A percentile compares a stretch with the other conserved stretches of the same genome.
Conservation (phyloP, 345 rosid genomes). For the Erucastrum elatum region DNA sequence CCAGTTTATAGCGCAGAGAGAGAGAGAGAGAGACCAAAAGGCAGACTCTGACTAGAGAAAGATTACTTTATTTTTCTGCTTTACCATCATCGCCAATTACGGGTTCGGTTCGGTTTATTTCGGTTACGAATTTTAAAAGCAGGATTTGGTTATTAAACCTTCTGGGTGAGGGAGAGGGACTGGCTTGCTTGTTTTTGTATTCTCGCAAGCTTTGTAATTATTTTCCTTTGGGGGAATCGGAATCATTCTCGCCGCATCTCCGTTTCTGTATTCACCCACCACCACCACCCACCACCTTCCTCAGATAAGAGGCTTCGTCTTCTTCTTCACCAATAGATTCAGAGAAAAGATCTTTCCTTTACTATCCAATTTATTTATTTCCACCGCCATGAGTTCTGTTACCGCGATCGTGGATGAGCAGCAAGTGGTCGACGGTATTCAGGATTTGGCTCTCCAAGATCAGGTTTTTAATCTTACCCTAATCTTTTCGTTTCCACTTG, state of each 20-base stretch:
- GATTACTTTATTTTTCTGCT: constrained; percentile 13
- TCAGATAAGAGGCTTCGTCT: constrained; percentile 12
- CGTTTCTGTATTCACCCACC: constrained; percentile 1
- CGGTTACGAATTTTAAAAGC: neutral
- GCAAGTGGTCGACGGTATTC: constrained; percentile 29
- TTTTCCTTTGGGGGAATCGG: constrained; percentile 17
- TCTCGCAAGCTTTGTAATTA: too few relatives aligned
- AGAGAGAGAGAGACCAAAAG: constrained; percentile 37
- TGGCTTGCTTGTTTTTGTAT: neutral
- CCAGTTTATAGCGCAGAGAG: constrained; percentile 20
- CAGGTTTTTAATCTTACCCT: constrained; percentile 34
- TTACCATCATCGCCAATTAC: constrained; percentile 21
- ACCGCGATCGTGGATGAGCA: constrained; percentile 38
- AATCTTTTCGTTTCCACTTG: neutral
- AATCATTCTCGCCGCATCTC: constrained; percentile 31
- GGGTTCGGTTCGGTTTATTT: neutral
- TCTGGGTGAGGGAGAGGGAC: neutral
- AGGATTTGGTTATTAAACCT: neutral
- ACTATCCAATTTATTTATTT: neutral
- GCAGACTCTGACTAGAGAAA: constrained; percentile 41
- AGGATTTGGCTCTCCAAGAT: constrained; percentile 30
- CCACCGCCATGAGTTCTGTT: constrained; percentile 41
- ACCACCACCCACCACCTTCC: neutral
- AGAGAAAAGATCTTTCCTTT: neutral
- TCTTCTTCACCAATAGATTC: neutral